Conservation (phyloP, 2,329 filamentous ascomycete species). For the Neonectria coccinea region DNA sequence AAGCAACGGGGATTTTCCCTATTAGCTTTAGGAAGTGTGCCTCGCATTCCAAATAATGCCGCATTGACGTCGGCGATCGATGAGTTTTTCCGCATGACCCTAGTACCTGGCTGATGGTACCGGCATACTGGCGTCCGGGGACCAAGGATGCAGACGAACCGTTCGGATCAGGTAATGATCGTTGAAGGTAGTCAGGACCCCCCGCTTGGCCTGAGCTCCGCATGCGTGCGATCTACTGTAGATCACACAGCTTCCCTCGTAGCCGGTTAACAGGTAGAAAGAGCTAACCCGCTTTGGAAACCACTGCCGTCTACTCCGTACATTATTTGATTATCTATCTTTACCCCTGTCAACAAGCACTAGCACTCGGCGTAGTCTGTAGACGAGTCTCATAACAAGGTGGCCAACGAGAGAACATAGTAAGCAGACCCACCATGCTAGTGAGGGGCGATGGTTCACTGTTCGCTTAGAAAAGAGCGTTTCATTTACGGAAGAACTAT, state of each 20-base stretch:
- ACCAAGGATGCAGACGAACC: neutral
- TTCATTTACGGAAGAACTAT: neutral
- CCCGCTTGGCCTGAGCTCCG: neutral
- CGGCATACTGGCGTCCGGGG: neutral
- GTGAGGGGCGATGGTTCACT: neutral
- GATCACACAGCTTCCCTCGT: slow-evolving; percentile 10
- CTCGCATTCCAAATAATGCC: slow-evolving; percentile 11
- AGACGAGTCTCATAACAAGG: neutral
- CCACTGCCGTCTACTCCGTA: neutral
- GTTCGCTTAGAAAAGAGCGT: neutral
- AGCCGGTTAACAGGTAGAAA: neutral
- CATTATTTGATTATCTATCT: neutral
- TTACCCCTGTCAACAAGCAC: neutral
- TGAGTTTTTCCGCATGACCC: neutral
- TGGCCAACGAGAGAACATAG: neutral
- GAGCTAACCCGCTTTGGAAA: slow-evolving; percentile 1
- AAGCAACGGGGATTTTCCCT: neutral
- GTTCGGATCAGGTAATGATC: slow-evolving; percentile 1
- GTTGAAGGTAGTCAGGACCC: neutral
- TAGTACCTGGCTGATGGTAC: neutral
- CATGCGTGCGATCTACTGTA: slow-evolving; percentile 9
- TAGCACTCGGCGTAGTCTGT: neutral
- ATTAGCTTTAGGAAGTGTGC: neutral
- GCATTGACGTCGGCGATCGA: neutral
- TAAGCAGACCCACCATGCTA: neutral